A percentile compares a stretch with the other conserved stretches of the same genome.
phyloP scores from a whole-genome alignment of 2,329 filamentous ascomycete genomes.

The Nectriaceae sp. region DNA sequence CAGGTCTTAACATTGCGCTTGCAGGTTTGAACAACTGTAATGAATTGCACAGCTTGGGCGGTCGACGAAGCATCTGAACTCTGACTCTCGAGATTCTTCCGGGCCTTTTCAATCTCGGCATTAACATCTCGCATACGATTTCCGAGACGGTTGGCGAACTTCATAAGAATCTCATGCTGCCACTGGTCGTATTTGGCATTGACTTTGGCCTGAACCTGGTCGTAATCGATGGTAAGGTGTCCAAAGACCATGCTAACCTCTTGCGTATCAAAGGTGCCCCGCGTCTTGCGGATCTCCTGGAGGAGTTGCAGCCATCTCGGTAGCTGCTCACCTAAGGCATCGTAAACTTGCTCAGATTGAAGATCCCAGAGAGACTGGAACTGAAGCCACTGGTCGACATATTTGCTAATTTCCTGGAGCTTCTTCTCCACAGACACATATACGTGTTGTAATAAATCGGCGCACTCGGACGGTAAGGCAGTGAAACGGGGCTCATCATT shows the following conservation, averaged over 20 bases:
- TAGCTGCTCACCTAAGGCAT: conserved; percentile 86
- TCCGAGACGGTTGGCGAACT: conserved; percentile 88
- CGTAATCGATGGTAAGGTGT: conserved; percentile 93
- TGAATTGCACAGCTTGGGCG: conserved; percentile 95
- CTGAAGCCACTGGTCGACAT: conserved; percentile 97
- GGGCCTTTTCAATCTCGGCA: conserved; percentile 86
- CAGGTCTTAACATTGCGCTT: conserved; percentile 91
- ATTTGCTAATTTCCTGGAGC: conserved; percentile 74
- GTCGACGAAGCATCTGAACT: conserved; percentile 93
- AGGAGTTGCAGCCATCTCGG: conserved; percentile 91
- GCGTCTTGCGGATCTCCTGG: conserved; percentile 95
- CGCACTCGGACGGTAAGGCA: conserved; percentile 81
- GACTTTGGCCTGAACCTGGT: conserved; percentile 97
- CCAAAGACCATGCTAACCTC: conserved; percentile 92
- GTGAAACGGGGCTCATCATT: conserved; percentile 74
- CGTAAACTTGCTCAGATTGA: conserved; percentile 93
- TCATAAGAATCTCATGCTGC: conserved; percentile 95
- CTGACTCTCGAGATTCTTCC: conserved; percentile 87
- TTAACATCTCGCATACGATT: conserved; percentile 91
- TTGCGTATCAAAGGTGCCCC: conserved; percentile 95
- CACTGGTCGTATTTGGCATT: conserved; percentile 99
- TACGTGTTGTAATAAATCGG: conserved; percentile 74
- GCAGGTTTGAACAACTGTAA: conserved; percentile 95
- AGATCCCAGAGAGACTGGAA: conserved; percentile 99
- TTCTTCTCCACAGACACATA: conserved; percentile 85